Conservation (phyloP, 371 early-diverging fungal species). For the Rhizopus stolonifer region DNA sequence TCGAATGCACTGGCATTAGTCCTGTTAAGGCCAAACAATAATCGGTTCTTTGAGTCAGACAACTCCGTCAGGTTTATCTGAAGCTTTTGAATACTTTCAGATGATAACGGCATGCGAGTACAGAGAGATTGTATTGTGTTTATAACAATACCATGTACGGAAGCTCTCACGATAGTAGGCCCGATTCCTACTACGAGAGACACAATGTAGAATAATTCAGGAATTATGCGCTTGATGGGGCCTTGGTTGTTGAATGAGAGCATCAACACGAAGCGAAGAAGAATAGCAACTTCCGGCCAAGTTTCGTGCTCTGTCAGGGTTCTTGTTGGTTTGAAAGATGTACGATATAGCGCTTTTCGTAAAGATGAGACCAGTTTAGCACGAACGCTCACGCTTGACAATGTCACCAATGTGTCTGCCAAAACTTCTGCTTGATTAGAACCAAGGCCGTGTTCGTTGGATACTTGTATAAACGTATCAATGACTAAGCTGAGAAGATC, state of each 20-base stretch:
- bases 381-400: conserved; percentile 74
- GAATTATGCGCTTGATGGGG: conserved; percentile 63
- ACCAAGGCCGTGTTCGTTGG: conserved; percentile 76
- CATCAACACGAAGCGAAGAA: conserved; percentile 84
- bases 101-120: conserved; percentile 60
- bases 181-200: conserved; percentile 80
- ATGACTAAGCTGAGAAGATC: conserved; percentile 74
- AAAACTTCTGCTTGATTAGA: conserved; percentile 77
- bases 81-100: conserved; percentile 53
- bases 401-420: conserved; percentile 78
- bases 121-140: conserved; percentile 85
- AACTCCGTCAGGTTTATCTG: conserved; percentile 58
- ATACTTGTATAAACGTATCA: conserved; percentile 71
- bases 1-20: conserved; percentile 66
- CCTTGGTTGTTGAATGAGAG: conserved; percentile 81
- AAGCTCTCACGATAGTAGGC: conserved; percentile 73
- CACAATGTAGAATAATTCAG: conserved; percentile 81
- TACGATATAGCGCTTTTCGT: conserved; percentile 63
- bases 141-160: conserved; percentile 86
- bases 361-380: conserved; percentile 74
- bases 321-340: conserved; percentile 66
- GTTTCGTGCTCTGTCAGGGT: conserved; percentile 74
- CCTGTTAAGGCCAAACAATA: conserved; percentile 76
- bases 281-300: conserved; percentile 84
- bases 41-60: conserved; percentile 68